Conservation (phyloP, 371 early-diverging fungal genomes). For the Haplosporangium sp. region DNA sequence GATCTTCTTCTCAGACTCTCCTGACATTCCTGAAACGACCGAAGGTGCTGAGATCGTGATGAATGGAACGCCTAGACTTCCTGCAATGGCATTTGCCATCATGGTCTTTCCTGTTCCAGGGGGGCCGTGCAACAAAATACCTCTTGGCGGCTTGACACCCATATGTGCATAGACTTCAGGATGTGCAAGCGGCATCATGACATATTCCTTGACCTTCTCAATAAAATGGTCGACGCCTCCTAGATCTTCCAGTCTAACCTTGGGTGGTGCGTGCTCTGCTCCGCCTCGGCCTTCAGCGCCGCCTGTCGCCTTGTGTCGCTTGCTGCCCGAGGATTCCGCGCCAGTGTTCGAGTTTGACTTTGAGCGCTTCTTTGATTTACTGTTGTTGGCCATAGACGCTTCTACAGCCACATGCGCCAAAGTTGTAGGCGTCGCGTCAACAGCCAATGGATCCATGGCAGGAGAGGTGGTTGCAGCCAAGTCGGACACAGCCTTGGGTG, state of each 20-base stretch:
- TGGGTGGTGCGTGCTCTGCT: conserved; percentile 65
- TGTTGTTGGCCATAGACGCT: conserved; percentile 15
- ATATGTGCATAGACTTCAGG: conserved; percentile 96
- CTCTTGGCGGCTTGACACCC: conserved; percentile 97
- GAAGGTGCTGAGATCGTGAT: conserved; percentile 98
- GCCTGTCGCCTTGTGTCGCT: conserved; percentile 36
- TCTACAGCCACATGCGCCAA: conserved; percentile 40
- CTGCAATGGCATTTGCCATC: conserved; percentile 98
- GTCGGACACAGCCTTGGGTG: conserved; percentile 3
- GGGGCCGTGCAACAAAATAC: conserved; percentile 98
- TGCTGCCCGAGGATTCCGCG: conserved; percentile 30
- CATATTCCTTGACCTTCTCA: conserved; percentile 94
- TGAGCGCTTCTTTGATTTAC: conserved; percentile 59
- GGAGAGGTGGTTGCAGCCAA: not conserved
- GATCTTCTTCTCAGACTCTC: conserved; percentile 99
- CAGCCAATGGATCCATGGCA: conserved; percentile 38
- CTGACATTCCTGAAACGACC: conserved; percentile 98
- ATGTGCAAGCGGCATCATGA: conserved; percentile 97
- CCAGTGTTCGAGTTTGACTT: conserved; percentile 34
- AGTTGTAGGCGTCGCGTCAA: conserved; percentile 45
- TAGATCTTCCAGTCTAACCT: conserved; percentile 79
- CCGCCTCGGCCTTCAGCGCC: conserved; percentile 22
- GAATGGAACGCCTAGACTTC: conserved; percentile 95
- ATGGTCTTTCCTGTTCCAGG: conserved; percentile 99
- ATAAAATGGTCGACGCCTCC: conserved; percentile 93